Base-by-base conservation (phyloP, 164 flowering plant genomes). In the Hamamelis virginiana region DNA sequence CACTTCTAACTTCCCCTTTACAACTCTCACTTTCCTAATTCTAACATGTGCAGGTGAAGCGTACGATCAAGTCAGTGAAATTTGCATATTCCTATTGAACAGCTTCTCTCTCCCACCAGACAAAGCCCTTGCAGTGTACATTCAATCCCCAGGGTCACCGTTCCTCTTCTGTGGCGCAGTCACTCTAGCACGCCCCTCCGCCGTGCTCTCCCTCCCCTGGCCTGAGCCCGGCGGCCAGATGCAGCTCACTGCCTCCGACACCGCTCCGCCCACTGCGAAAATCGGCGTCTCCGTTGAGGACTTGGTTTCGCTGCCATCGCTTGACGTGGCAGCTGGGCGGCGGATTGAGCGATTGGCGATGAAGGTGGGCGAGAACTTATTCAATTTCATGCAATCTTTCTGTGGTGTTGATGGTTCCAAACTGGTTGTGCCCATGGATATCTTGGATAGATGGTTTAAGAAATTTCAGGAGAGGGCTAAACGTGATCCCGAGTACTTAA, bases 331-430 rank as follows among this genome's bases (percentile, higher is more conserved):
- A 0, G 91, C 92, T 0, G 89, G 82, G 81, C 70, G 76, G 78
- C 80, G 76, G 56, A 84, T 93, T 25, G 98, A 96, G 74, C 81
- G 85, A 25, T 48, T 91, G 80, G 99, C 99, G 1, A 65, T 96
- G 77, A 93, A 83, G 72, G 99, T 96, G 0, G 99, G 99, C 44
- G 98, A 96, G 84, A 96, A 93, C 67, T 74, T 96, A 65, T 96
- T 96, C 73, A 96, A 96, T 69, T 96, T 91, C 71, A 96, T 96
- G 99, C 99, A 96, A 83, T 90, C 96, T 9, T 96, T 93, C 55
- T 96, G 99, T 61, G 84, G 91, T 1, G 94, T 91, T 6, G 98
- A 96, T 66, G 98, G 97, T n/a, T 78, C 79, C 26, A 84, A 81
- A 59, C 76, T 96, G 57, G 78, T 93, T 1, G 99, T 96, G 50